Base-by-base conservation (phyloP, 495 filamentous ascomycete species). In the Hypoxylon intermedium region DNA sequence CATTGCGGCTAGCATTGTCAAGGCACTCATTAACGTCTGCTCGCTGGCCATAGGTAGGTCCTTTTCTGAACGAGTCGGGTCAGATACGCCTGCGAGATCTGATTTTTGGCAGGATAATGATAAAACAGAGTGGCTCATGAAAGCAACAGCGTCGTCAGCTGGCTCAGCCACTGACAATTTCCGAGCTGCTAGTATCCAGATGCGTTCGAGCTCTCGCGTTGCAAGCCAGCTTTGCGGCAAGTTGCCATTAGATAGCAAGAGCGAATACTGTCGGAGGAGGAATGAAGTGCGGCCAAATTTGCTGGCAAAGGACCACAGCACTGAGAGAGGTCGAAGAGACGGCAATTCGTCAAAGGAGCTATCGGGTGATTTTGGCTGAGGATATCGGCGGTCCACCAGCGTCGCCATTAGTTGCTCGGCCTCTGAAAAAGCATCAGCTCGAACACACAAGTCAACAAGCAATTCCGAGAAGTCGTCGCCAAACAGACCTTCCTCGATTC, bases 151-250 rank as follows among this genome's bases (percentile, higher is more conserved):
- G 45, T 77, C 74, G 18, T 66, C 55, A 42, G 71, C 69, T 6
- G 58, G 53, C 13, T 67, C 60, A 23, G 31, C 59, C 6, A 60
- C 47, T 5, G 74, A 67, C 15, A 82, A 41, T 3, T 28, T 20
- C 26, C 71, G 63, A 13, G 73, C 53, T 5, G 72, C 59, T 7
- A 61, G 58, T 5, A 57, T 60, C 77, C 77, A 83, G 20, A 79
- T 11, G 0, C 44, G 43, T 9, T 68, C 57, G 55, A 80, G 79
- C 9, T 69, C 68, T 44, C 54, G 69, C 2, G 72, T 77, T 11
- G 78, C 66, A 15, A 83, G 53, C 81, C 80, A 81, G 11, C 74
- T 66, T 19, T 63, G 41, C 0, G 79, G 76, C 23, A 83, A 60
- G 13, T 57, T 42, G 1, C 63, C 70, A 21, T 58, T 53, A 2